These are phyloP conservation scores for Sugiyamaella neomexicana DNA, from an alignment of 1,139 yeast genomes.

Conservation along the genomic window DNA sequence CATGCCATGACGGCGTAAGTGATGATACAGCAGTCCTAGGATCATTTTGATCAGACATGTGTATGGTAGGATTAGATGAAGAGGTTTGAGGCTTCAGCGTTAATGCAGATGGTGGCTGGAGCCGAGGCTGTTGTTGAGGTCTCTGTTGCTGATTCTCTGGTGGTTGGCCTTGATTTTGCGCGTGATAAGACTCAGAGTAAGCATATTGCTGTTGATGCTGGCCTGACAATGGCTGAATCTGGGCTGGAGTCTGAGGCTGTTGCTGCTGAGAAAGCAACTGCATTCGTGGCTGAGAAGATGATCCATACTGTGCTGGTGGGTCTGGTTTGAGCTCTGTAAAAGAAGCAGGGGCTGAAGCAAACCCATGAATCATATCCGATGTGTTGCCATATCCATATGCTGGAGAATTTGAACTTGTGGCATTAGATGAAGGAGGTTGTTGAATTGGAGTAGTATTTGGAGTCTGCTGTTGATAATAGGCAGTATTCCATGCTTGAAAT, in stretches of 20 bases:
- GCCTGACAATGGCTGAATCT: slow-evolving; percentile 9
- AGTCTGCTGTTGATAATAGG: slow-evolving; percentile 14
- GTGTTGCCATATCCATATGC: slow-evolving; percentile 8
- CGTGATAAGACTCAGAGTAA: slow-evolving; percentile 11
- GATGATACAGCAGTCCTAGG: slow-evolving; percentile 9
- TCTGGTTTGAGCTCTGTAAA: background rate
- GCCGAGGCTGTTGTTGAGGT: slow-evolving; percentile 17
- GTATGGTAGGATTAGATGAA: slow-evolving; percentile 6
- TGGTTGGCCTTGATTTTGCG: background rate
- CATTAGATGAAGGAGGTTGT: background rate
- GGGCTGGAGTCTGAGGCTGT: slow-evolving; percentile 19
- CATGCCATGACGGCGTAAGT: slow-evolving; percentile 9
- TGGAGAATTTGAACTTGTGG: slow-evolving; percentile 8
- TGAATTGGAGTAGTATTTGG: slow-evolving; percentile 1
- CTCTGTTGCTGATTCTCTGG: slow-evolving; percentile 19
- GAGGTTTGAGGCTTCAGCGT: slow-evolving; percentile 12
- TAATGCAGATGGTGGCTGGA: slow-evolving; percentile 21
- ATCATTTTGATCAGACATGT: slow-evolving; percentile 3
- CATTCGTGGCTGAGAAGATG: slow-evolving; percentile 8
- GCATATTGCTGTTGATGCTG: slow-evolving; percentile 7
- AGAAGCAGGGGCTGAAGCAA: background rate
- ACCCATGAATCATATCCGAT: slow-evolving; percentile 3
- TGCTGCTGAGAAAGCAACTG: slow-evolving; percentile 14
- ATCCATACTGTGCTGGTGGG: slow-evolving; percentile 2
- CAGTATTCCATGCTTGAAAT: slow-evolving; percentile 10